Conservation (phyloP, 1,284 basidiomycete genomes). For the Spongiforma sp. region DNA sequence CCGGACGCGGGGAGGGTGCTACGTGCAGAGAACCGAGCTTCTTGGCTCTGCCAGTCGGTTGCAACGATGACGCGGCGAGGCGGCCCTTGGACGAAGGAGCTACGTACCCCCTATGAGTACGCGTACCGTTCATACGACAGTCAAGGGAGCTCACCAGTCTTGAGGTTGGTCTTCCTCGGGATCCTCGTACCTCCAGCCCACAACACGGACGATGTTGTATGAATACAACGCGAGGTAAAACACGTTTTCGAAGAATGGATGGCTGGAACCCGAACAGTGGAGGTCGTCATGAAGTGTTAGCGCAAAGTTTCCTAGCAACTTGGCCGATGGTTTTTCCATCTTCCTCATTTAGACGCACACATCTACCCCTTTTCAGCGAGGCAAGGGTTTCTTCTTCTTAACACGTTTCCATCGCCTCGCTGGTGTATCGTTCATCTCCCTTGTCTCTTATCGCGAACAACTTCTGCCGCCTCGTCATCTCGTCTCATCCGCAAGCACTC, state of each 20-base stretch:
- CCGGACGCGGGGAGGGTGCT: slow-evolving; percentile 25
- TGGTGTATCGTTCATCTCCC: too few species aligned
- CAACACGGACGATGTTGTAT: slow-evolving; percentile 17
- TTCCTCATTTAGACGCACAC: too few species aligned
- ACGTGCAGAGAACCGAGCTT: slow-evolving; percentile 40
- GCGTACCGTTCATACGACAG: background rate
- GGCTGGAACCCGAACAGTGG: slow-evolving; percentile 6
- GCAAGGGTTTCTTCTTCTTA: too few species aligned
- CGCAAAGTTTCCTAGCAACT: too few species aligned
- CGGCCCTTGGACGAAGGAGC: slow-evolving; percentile 37
- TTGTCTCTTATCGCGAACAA: too few species aligned
- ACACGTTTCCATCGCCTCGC: too few species aligned
- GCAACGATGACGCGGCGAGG: slow-evolving; percentile 44
- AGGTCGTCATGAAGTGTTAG: slow-evolving; percentile 19
- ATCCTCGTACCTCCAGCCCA: slow-evolving; percentile 12
- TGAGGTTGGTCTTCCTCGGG: slow-evolving; percentile 16
- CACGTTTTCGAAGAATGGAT: background rate
- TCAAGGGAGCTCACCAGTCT: slow-evolving; percentile 20
- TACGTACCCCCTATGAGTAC: slow-evolving; percentile 7
- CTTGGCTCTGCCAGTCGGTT: slow-evolving; percentile 35
- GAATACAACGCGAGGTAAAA: slow-evolving; percentile 13
- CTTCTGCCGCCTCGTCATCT: too few species aligned
- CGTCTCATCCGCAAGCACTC: too few species aligned
- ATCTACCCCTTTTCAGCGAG: too few species aligned
- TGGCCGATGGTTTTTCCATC: too few species aligned